Base-by-base conservation (phyloP, 2,329 filamentous ascomycete genomes). In the Paecilomyces formosus region DNA sequence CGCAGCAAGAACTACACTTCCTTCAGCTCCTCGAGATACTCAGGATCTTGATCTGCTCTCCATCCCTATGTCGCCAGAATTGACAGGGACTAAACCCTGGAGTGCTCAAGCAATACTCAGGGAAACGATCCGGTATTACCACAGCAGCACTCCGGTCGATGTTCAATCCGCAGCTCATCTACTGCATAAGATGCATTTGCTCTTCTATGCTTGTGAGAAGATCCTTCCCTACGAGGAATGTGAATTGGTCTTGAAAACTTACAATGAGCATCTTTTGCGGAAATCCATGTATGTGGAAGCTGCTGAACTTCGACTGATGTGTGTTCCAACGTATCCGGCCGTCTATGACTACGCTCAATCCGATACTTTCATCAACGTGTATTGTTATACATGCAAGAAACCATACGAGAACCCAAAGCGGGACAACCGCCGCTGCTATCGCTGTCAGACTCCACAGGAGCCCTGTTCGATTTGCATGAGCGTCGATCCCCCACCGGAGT, bases 341-440 rank as follows among this genome's bases (percentile, higher is more conserved):
- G 80, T 85, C 18, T 84, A 84, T 64, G 82, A 85, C 58, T 81
- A 84, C 63, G 79, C 77, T 0, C 72, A 83, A 26, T 77, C 78
- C 57, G 82, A 84, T 60, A 82, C 79, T 11, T 77, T 76, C 58
- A 75, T 85, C 51, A 80, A 80, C 55, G 73, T 84, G 7, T 76
- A 78, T 62, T 86, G 84, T 65, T 78, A 81, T 35, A 77, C 77
- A 52, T 87, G 85, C 72, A 80, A 79, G 62, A 80, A 80, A 52
- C 79, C 82, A 5, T 81, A 83, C 62, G 80, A 80, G 59, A 81
- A 81, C 54, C 76, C 80, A 1, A 69, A 61, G 24, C 74, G 74
- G 33, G 77, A 80, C 59, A 80, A 80, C 61, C 74, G 76, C 60
- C 74, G 76, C 45, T 84, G 82, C 64, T 75, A 83, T 63, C 79